A percentile compares a stretch with the other conserved stretches of the same genome.
Conservation (phyloP, 768 basidiomycete species). For the Boletus huronensis region DNA sequence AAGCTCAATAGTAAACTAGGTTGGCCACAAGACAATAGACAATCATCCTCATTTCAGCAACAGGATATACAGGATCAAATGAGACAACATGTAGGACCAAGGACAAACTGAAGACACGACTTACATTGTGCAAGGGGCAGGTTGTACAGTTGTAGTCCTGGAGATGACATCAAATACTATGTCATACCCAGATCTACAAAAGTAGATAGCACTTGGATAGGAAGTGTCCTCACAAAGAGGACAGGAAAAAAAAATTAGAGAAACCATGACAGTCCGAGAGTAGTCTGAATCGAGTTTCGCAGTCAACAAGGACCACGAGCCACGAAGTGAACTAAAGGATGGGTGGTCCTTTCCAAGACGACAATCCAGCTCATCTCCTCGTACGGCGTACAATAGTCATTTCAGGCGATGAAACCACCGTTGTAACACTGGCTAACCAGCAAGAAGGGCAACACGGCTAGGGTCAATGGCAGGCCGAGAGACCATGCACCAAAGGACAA, state of each 20-base stretch:
- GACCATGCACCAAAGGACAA: neutral
- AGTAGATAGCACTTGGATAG: neutral
- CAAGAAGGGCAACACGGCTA: neutral
- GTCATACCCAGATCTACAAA: slow-evolving; percentile 1
- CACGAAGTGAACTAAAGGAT: slow-evolving; percentile 31
- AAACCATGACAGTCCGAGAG: slow-evolving; percentile 24
- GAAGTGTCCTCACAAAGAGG: slow-evolving; percentile 16
- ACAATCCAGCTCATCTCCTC: slow-evolving; percentile 14
- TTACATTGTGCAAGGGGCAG: neutral
- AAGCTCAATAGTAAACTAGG: neutral
- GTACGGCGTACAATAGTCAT: slow-evolving; percentile 4
- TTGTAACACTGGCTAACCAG: slow-evolving; percentile 10
- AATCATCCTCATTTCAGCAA: neutral
- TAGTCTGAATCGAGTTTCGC: slow-evolving; percentile 37
- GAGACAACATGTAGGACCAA: no score
- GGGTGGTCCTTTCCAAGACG: neutral
- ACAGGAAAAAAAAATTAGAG: neutral
- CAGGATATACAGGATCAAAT: neutral
- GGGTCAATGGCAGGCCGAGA: neutral
- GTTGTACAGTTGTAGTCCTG: neutral
- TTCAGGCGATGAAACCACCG: neutral
- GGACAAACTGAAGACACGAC: neutral
- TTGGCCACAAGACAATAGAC: neutral
- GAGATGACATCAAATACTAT: neutral
- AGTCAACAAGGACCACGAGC: slow-evolving; percentile 13